Evolutionary conservation across 805 yeast species (phyloP), one percentile per base, ranked within the genome.

Genomic region (Priceomyces carsonii): DNA sequence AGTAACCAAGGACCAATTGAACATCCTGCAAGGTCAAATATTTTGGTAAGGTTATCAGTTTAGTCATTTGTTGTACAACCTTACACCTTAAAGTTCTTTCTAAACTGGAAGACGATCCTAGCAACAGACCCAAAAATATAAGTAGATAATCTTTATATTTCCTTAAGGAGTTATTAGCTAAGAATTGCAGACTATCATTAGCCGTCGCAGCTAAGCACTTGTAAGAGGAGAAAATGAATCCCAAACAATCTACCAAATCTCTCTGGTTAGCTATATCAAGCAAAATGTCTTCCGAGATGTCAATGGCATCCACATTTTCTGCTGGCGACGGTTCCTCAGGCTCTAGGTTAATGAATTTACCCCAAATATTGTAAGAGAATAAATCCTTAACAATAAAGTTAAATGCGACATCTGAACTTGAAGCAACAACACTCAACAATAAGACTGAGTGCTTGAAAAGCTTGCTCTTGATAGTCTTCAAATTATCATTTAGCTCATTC

Each of bases 21-120:
- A 77, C 55, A 45, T 88, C 95, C 34, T 75, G 75, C 3, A 48
- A 43, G 10, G 58, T 57, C 31, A 88, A 59, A 44, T 77, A 80
- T 1, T 60, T 62, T 2, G 61, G 56, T 45, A 85, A 61, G 19
- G 67, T 61, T 6, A 80, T 63, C 27, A 87, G 50, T 33, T 77
- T 76, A 0, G 79, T 69, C 33, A 88, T 68, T 29, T 84, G 85
- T 35, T 77, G 77, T 18, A 85, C 64, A 1, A 93, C 76, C 26
- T 82, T 62, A 18, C 83, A 71, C 48, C 88, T 72, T 38, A 88
- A 66, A 1, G 89, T 77, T 8, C 80, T 80, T 48, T 86, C 96
- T 19, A 77, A 61, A 21, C 70, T 72, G 0, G 95, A 79, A 0
- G 85, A 72, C 0, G 83, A 73, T 53, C 82, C 75, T 32, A 90